phyloP scores from a whole-genome alignment of 2,329 filamentous ascomycete species.

The Arthrobotrys iridis region DNA sequence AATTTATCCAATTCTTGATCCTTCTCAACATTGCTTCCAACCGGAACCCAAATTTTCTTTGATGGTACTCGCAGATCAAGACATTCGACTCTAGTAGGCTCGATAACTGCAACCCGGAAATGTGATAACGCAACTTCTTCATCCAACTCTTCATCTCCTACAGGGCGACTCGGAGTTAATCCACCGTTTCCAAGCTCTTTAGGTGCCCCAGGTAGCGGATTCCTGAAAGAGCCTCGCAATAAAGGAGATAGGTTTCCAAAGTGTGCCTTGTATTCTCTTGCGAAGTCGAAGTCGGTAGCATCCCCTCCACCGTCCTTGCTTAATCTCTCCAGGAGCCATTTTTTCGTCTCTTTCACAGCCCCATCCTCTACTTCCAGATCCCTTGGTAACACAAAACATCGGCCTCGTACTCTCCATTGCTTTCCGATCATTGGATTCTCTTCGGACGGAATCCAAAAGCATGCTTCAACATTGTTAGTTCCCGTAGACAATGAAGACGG shows the following conservation, averaged over 20 bases:
- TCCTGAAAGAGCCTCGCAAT: conserved; percentile 80
- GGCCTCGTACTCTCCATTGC: conserved; percentile 86
- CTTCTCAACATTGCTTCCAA: conserved; percentile 40
- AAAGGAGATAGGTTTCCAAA: conserved; percentile 86
- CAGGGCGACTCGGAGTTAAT: conserved; percentile 12
- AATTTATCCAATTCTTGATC: conserved; percentile 26
- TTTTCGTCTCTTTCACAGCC: conserved; percentile 5
- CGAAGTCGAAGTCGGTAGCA: conserved; percentile 76
- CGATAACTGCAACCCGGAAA: conserved; percentile 84
- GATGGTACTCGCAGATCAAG: conserved; percentile 47
- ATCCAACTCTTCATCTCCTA: conserved; percentile 65
- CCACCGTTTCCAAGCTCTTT: conserved; percentile 63
- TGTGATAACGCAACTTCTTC: conserved; percentile 73
- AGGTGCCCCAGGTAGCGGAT: conserved; percentile 74
- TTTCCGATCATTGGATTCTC: conserved; percentile 69
- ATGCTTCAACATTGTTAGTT: conserved; percentile 71
- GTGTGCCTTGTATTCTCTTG: conserved; percentile 80
- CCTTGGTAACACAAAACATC: conserved; percentile 75
- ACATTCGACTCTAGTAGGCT: conserved; percentile 75
- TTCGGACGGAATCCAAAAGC: conserved; percentile 73
- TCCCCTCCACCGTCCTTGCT: conserved; percentile 11
- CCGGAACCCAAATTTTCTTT: conserved; percentile 36
- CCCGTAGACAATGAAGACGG: conserved; percentile 11
- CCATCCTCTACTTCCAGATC: conserved; percentile 61
- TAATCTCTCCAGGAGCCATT: conserved; percentile 57